phyloP scores from a whole-genome alignment of 2,329 filamentous ascomycete genomes.

The Cadophora gregata region DNA sequence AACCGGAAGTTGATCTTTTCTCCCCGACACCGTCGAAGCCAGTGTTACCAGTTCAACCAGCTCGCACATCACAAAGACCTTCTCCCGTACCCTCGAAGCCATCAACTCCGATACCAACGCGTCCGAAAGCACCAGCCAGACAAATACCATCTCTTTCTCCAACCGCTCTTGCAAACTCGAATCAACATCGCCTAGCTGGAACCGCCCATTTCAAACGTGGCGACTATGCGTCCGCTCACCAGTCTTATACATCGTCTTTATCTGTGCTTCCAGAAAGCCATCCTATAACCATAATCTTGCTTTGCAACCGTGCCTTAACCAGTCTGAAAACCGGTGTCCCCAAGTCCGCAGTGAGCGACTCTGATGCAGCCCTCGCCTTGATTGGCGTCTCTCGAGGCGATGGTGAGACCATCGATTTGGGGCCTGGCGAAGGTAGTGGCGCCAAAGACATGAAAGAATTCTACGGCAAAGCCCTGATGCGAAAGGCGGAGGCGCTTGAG shows the following conservation, averaged over 20 bases:
- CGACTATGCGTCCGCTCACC: constrained; percentile 86
- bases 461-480: constrained; percentile 89
- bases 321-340: constrained; percentile 91
- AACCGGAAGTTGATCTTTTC: constrained; percentile 69
- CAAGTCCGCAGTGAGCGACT: constrained; percentile 84
- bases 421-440: constrained; percentile 61
- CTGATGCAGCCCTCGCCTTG: constrained; percentile 77
- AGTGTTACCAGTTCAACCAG: constrained; percentile 37
- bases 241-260: constrained; percentile 80
- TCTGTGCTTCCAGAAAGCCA: constrained; percentile 76
- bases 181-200: constrained; percentile 78
- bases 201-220: constrained; percentile 92
- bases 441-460: constrained; percentile 89
- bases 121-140: constrained; percentile 55
- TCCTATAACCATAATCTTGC: constrained; percentile 84
- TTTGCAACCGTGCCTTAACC: constrained; percentile 90
- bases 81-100: constrained; percentile 51
- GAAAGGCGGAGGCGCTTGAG: constrained; percentile 94
- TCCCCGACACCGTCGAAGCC: constrained; percentile 45
- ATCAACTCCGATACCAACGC: constrained; percentile 50
- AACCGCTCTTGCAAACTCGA: constrained; percentile 74
- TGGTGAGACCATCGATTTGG: constrained; percentile 77
- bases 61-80: constrained; percentile 44
- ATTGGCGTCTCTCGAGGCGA: constrained; percentile 83
- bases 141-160: constrained; percentile 69